These are phyloP conservation scores for Circinella minor DNA, from an alignment of 371 early-diverging fungal genomes.

Conservation along the genomic window DNA sequence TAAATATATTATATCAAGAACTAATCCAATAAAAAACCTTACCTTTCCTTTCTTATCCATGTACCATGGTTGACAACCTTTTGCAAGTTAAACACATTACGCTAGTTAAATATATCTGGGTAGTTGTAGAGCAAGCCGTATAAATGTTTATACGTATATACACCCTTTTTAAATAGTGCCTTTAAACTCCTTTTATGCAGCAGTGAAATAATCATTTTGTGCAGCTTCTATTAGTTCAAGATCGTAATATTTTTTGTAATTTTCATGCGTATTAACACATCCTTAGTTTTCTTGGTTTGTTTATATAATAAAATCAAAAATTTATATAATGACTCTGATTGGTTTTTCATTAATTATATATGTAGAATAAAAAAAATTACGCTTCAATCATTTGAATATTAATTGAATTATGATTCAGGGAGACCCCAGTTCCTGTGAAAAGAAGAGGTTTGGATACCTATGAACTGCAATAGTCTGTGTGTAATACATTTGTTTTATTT, in stretches of 20 bases:
- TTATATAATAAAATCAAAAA: slow-evolving; percentile 6
- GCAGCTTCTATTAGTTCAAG: slow-evolving; percentile 24
- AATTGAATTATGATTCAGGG: slow-evolving; percentile 37
- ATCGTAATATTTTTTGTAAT: slow-evolving; percentile 19
- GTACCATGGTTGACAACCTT: slow-evolving; percentile 7
- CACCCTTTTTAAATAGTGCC: slow-evolving; percentile 20
- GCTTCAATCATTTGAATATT: not conserved
- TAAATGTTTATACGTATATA: no score
- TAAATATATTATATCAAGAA: slow-evolving; percentile 24
- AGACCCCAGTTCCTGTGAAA: not conserved
- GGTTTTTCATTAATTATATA: not conserved
- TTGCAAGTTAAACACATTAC: no score
- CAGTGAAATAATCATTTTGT: slow-evolving; percentile 20
- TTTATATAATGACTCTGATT: no score
- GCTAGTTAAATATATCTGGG: no score
- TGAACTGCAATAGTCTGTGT: not conserved
- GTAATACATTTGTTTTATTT: no score
- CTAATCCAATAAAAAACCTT: slow-evolving; percentile 58
- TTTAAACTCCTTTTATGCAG: slow-evolving; percentile 18
- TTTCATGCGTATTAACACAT: slow-evolving; percentile 23
- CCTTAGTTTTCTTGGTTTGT: slow-evolving; percentile 16
- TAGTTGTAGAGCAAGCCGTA: no score
- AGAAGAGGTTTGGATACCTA: not conserved
- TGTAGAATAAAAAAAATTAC: not conserved
- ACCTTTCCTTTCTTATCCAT: not conserved